Conservation (phyloP, 495 filamentous ascomycete genomes). For the Aspergillus ostianus region DNA sequence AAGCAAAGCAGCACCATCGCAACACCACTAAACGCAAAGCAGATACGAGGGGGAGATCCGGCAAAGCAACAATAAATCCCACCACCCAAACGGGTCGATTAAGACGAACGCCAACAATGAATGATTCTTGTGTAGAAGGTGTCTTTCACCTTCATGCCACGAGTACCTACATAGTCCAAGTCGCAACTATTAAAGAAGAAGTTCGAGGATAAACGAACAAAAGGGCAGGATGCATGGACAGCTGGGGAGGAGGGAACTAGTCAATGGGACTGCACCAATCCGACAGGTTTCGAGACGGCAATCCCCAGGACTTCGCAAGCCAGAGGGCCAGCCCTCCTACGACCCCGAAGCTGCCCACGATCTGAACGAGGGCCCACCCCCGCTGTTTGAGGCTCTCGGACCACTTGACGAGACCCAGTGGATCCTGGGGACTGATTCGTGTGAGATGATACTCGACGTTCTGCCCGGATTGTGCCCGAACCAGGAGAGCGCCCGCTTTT, state of each 20-base stretch:
- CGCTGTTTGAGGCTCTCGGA: constrained; percentile 63
- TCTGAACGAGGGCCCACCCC: constrained; percentile 69
- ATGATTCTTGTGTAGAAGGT: too few species aligned
- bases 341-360: constrained; percentile 73
- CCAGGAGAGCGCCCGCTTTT: constrained; percentile 22
- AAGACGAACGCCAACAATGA: too few species aligned
- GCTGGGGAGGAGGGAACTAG: constrained; percentile 1
- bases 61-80: too few species aligned
- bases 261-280: constrained; percentile 27
- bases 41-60: too few species aligned
- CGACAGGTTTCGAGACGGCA: constrained; percentile 36
- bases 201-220: background rate
- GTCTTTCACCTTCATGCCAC: too few species aligned
- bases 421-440: constrained; percentile 59
- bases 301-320: constrained; percentile 49
- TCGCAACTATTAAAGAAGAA: background rate
- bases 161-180: too few species aligned
- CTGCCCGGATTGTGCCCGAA: constrained; percentile 25
- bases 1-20: too few species aligned
- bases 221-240: background rate
- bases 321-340: constrained; percentile 72
- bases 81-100: too few species aligned
- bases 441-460: constrained; percentile 30
- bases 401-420: constrained; percentile 70
- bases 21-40: too few species aligned